phyloP scores from a whole-genome alignment of 2,329 filamentous ascomycete species.

The Fragosphaeria purpurea region DNA sequence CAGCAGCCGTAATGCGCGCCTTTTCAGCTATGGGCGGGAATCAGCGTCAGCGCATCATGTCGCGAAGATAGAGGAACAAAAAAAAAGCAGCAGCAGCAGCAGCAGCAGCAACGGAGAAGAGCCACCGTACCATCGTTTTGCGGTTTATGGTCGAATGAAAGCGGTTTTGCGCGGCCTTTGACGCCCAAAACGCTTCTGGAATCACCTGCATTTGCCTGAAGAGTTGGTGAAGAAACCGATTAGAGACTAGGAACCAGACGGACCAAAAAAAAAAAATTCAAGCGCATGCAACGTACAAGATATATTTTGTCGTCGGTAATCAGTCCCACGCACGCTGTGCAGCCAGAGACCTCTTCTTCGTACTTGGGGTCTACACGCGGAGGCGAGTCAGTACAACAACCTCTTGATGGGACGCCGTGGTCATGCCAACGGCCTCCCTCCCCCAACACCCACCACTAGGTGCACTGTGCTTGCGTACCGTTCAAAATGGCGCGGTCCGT shows the following conservation, averaged over 20 bases:
- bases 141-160: constrained; percentile 99
- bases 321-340: constrained; percentile 85
- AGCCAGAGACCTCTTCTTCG: constrained; percentile 95
- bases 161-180: constrained; percentile 91
- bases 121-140: constrained; percentile 75
- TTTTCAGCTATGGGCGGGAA: constrained; percentile 61
- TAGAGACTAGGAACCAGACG: background rate
- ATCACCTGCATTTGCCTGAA: constrained; percentile 89
- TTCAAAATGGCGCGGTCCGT: constrained; percentile 93
- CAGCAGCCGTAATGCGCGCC: constrained; percentile 87
- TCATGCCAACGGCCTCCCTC: too few relatives aligned
- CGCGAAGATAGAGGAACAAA: background rate
- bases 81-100: background rate
- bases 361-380: constrained; percentile 72
- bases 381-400: constrained; percentile 3
- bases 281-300: constrained; percentile 56
- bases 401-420: background rate
- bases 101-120: background rate
- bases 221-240: constrained; percentile 1
- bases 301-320: constrained; percentile 89
- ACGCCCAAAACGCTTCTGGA: constrained; percentile 91
- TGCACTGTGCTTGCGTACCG: constrained; percentile 45
- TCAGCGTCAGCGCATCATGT: too few relatives aligned
- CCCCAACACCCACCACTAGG: too few relatives aligned
- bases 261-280: background rate